phyloP scores from a whole-genome alignment of 495 filamentous ascomycete species.

The Massariosphaeria phaeospora region DNA sequence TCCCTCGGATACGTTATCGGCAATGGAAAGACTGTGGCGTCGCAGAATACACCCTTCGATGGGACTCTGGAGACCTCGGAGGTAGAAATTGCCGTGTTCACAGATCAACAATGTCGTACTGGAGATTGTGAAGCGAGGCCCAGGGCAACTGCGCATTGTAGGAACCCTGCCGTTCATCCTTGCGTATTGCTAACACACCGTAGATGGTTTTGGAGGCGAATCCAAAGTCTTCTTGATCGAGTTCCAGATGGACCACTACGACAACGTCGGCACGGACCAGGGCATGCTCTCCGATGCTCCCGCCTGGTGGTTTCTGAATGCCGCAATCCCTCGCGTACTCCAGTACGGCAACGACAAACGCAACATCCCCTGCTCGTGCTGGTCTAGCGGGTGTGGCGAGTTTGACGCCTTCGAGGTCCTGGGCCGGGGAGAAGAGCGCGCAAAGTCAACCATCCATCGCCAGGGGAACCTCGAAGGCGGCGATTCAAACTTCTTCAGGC shows the following conservation, averaged over 20 bases:
- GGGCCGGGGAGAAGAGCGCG: conserved; percentile 42
- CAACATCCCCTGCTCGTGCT: conserved; percentile 56
- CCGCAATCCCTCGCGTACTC: conserved; percentile 57
- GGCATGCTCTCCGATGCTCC: conserved; percentile 50
- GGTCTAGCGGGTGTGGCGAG: conserved; percentile 64
- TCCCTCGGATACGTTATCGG: conserved; percentile 57
- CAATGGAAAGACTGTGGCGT: conserved; percentile 47
- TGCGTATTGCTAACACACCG: conserved; percentile 4
- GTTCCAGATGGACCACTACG: conserved; percentile 61
- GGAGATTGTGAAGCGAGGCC: conserved; percentile 54
- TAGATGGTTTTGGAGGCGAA: conserved; percentile 61
- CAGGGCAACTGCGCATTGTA: conserved; percentile 58
- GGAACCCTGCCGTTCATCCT: conserved; percentile 24
- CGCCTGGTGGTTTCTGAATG: conserved; percentile 66
- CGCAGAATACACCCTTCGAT: conserved; percentile 31
- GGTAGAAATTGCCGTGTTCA: conserved; percentile 59
- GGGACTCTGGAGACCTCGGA: conserved; percentile 39
- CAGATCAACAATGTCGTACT: conserved; percentile 49
- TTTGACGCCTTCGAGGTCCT: conserved; percentile 68
- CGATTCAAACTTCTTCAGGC: conserved; percentile 58
- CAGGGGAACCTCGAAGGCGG: conserved; percentile 50
- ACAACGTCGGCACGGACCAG: conserved; percentile 41
- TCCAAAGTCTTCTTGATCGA: conserved; percentile 63
- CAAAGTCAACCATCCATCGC: conserved; percentile 57
- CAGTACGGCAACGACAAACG: conserved; percentile 53